Evolutionary conservation across 805 yeast species (phyloP).

Genomic region (Pichia manshurica): DNA sequence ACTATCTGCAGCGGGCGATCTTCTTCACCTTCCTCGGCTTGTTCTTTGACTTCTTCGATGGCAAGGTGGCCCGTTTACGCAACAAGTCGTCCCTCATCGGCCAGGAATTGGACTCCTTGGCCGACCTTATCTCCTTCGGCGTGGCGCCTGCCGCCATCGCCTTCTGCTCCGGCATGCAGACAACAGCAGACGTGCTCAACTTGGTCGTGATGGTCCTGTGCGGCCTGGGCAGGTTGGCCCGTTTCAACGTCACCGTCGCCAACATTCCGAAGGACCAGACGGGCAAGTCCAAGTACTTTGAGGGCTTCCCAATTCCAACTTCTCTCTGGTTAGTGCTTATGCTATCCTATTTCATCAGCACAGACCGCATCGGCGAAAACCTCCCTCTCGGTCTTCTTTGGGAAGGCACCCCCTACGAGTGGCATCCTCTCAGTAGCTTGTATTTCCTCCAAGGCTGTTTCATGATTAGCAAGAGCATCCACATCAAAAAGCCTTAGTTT

Average conservation of each 20-base stretch:
- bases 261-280: constrained; percentile 82
- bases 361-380: constrained; percentile 35
- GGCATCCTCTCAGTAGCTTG: constrained; percentile 63
- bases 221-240: constrained; percentile 88
- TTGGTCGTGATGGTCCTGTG: constrained; percentile 84
- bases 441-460: constrained; percentile 82
- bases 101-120: constrained; percentile 94
- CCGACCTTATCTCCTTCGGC: constrained; percentile 91
- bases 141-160: constrained; percentile 94
- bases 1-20: constrained; percentile 82
- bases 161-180: constrained; percentile 81
- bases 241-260: constrained; percentile 91
- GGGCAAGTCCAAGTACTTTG: constrained; percentile 89
- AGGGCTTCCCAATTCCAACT: constrained; percentile 95
- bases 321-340: constrained; percentile 66
- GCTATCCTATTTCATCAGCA: constrained; percentile 58
- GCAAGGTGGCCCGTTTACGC: constrained; percentile 92
- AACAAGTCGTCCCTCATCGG: constrained; percentile 92
- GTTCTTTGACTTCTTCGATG: constrained; percentile 94
- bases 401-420: constrained; percentile 53
- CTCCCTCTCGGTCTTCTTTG: constrained; percentile 65
- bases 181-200: constrained; percentile 72
- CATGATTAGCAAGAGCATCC: constrained; percentile 85
- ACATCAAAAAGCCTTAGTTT: constrained; percentile 73
- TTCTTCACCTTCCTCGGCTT: constrained; percentile 83